Evolutionary conservation across 176 grass and related monocot species (phyloP).

Genomic region (Canna indica): DNA sequence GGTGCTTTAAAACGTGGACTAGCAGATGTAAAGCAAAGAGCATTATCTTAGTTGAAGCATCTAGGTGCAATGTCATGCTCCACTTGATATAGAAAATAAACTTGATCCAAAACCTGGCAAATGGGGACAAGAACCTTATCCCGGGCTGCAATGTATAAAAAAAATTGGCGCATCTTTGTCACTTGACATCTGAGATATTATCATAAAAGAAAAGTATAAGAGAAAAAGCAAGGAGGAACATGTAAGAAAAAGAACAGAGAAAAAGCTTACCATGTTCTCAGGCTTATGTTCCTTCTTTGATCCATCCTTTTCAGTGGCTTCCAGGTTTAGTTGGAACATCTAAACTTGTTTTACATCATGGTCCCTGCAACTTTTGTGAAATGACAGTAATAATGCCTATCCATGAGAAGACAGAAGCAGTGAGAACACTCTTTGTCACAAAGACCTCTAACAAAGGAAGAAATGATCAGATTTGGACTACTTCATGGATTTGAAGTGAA

Average conservation of each 20-base stretch:
- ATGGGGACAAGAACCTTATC: conserved; percentile 4
- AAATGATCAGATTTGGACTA: background rate
- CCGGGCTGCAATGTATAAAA: background rate
- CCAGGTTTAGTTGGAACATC: background rate
- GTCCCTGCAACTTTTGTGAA: background rate
- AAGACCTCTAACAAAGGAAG: background rate
- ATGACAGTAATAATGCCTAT: background rate
- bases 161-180: background rate
- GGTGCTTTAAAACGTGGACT: background rate
- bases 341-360: background rate
- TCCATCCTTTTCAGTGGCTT: background rate
- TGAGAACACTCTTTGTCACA: no score
- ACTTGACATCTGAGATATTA: background rate
- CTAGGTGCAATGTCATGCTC: background rate
- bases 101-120: background rate
- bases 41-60: background rate
- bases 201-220: background rate
- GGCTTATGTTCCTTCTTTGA: background rate
- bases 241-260: background rate
- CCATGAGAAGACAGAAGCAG: background rate
- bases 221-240: background rate
- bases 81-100: background rate
- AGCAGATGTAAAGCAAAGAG: background rate
- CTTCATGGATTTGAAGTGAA: background rate
- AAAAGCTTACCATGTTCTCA: background rate